Evolutionary conservation across 148 eudicot genomes (phyloP).

Genomic region (Spergularia bocconei): DNA sequence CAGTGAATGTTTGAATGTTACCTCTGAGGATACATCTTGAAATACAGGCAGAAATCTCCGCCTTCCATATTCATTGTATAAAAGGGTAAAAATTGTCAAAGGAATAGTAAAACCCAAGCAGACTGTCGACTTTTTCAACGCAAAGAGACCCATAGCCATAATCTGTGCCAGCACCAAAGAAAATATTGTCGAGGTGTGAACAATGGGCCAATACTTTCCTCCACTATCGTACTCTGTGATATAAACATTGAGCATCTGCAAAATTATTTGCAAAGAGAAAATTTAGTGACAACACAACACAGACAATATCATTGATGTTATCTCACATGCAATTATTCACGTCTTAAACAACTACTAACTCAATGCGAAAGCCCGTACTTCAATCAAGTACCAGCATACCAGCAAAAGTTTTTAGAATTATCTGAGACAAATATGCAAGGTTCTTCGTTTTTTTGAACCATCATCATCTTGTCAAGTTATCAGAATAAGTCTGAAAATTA

Average conservation of each 20-base stretch:
- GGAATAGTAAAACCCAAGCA: conserved; percentile 59
- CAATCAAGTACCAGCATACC: not conserved
- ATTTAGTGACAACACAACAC: not conserved
- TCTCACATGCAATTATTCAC: conserved; percentile 8
- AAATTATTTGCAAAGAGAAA: conserved; percentile 1
- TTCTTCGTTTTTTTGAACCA: no score
- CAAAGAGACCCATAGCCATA: conserved; percentile 59
- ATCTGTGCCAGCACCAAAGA: conserved; percentile 71
- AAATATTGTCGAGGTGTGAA: conserved; percentile 68
- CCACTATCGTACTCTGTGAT: conserved; percentile 70
- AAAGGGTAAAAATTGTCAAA: conserved; percentile 54
- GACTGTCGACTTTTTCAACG: conserved; percentile 44
- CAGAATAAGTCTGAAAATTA: not conserved
- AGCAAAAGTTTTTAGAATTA: not conserved
- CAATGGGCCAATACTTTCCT: conserved; percentile 85
- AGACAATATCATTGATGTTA: not conserved
- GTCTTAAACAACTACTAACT: not conserved
- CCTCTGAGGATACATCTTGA: conserved; percentile 52
- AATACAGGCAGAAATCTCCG: conserved; percentile 70
- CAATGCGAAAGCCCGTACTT: conserved; percentile 2
- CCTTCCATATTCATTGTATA: conserved; percentile 76
- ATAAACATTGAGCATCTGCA: conserved; percentile 89
- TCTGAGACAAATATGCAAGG: not conserved
- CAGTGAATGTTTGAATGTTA: conserved; percentile 21
- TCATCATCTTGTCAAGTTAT: no score